A percentile compares a stretch with the other conserved stretches of the same genome.
Evolutionary conservation across 2,329 filamentous ascomycete species (phyloP).

Genomic region (Seiridium unicorne): DNA sequence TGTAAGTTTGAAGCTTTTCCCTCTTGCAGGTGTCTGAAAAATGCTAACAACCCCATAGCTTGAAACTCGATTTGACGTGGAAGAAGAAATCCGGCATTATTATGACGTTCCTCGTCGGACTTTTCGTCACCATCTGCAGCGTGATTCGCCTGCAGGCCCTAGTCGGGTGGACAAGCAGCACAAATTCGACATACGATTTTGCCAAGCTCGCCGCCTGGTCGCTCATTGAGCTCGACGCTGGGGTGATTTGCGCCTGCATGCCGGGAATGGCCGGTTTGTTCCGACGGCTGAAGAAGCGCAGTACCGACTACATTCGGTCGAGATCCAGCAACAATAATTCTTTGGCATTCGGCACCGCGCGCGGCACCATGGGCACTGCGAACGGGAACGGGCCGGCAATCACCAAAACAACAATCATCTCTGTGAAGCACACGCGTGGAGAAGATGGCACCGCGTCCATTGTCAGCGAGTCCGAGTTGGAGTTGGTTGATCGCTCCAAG

Average conservation of each 20-base stretch:
- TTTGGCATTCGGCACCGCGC: neutral
- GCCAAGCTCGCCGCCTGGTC: constrained; percentile 11
- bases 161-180: constrained; percentile 8
- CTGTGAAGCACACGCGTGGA: constrained; percentile 8
- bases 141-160: constrained; percentile 9
- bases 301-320: constrained; percentile 15
- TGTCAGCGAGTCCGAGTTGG: constrained; percentile 8
- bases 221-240: constrained; percentile 11
- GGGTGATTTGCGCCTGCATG: constrained; percentile 13
- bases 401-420: constrained; percentile 11
- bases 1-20: constrained; percentile 6
- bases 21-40: neutral
- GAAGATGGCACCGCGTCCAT: neutral
- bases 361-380: neutral
- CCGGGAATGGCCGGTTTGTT: constrained; percentile 12
- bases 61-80: constrained; percentile 7
- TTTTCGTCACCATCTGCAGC: constrained; percentile 16
- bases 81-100: constrained; percentile 15
- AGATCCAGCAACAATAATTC: constrained; percentile 10
- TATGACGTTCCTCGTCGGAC: constrained; percentile 24
- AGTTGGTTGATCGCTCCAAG: constrained; percentile 7
- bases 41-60: constrained; percentile 1
- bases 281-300: constrained; percentile 13
- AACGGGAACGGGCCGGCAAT: constrained; percentile 4
- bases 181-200: constrained; percentile 9